Evolutionary conservation across 1,284 basidiomycete genomes (phyloP), one percentile per base, ranked within the genome.

Genomic region (Stygiomarasmius scandens): DNA sequence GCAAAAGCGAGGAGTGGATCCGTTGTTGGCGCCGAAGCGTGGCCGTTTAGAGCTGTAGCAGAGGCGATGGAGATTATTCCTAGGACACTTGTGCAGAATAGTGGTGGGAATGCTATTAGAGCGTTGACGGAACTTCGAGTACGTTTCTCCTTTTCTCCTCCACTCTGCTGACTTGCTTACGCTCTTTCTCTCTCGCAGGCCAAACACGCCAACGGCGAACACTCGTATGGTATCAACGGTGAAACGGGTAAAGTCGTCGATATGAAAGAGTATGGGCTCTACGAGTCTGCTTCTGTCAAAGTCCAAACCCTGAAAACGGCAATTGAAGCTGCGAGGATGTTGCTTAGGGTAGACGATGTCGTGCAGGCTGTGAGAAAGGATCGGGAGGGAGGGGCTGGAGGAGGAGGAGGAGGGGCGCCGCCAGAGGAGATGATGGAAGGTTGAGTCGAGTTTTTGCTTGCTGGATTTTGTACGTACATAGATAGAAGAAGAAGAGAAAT

Each of bases 51-150:
- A 56, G 95, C 95, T 24, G 95, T 98, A 2, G 92, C 92, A 0
- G 96, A 98, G 66, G 95, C 96, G 25, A 89, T 99, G 85, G 96
- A 99, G 74, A 95, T 98, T 52, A 97, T 99, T 63, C 97, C 96
- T 3, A 80, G 96, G 56, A 98, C 96, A 24, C 78, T 99, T 61
- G 90, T 96, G 16, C 96, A 99, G 74, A 99, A 99, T 75, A 89
- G 89, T 56, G 96, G 96, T 24, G 96, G 95, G 1, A 98, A 98
- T 71, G 92, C 90, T 5, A 98, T 99, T 66, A 82, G 96, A 59
- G 90, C 92, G 10, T 76, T 99, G 69, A 98, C 97, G 0, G 93
- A 95, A 73, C 79, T 99, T 57, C 81, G 95, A 76, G 86, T 87
- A 64, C 63, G 88, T 81, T 48, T 36, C 8, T 63, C n/a, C 51